phyloP scores from a whole-genome alignment of 495 filamentous ascomycete genomes.

The Clavariopsis aquatica region DNA sequence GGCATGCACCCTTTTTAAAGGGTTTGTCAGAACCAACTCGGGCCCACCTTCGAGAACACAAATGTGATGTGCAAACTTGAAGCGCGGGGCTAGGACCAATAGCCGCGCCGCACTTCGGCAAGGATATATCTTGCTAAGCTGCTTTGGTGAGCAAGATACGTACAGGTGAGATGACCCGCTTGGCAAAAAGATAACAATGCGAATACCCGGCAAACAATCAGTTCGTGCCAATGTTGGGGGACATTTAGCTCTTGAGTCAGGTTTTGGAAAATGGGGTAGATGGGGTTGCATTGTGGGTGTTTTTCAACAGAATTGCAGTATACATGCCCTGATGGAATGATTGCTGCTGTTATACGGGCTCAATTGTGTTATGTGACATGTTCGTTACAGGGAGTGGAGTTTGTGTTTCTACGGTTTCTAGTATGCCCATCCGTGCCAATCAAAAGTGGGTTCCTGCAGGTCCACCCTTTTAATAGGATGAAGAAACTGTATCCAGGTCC shows the following conservation, averaged over 20 bases:
- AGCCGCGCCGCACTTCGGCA: not conserved
- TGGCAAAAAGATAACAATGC: not conserved
- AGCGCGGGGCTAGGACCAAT: slow-evolving; percentile 23
- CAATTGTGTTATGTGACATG: not conserved
- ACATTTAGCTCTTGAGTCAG: too few species aligned
- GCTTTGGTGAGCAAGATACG: not conserved
- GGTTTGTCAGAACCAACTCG: not conserved
- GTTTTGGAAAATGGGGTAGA: not conserved
- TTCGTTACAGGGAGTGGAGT: not conserved
- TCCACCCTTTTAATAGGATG: not conserved
- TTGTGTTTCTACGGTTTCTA: too few species aligned
- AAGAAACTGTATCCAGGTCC: not conserved
- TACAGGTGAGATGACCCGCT: not conserved
- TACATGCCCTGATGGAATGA: not conserved
- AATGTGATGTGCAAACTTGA: not conserved
- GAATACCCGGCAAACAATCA: slow-evolving; percentile 8
- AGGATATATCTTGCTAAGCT: slow-evolving; percentile 11
- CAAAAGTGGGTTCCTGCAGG: slow-evolving; percentile 4
- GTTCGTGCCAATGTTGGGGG: slow-evolving; percentile 28
- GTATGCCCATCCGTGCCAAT: too few species aligned
- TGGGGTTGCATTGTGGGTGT: too few species aligned
- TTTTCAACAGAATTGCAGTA: too few species aligned
- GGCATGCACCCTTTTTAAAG: not conserved
- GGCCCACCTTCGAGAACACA: not conserved
- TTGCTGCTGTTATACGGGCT: not conserved